phyloP scores from a whole-genome alignment of 192 early-diverging fungal genomes.

The Coemansia guatemalensis region DNA sequence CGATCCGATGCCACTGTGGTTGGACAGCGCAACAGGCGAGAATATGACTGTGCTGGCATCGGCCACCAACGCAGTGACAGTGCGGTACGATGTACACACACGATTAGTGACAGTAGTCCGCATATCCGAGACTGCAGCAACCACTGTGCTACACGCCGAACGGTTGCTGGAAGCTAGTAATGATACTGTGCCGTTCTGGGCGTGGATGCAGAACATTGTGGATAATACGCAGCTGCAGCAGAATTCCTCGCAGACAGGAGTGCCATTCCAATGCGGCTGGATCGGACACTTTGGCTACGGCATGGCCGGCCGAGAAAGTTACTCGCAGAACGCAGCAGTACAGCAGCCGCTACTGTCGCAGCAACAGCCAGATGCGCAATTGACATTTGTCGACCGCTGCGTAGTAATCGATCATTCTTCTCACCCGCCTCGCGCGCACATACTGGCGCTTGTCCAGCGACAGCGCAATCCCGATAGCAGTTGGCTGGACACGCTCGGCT shows the following conservation, averaged over 20 bases:
- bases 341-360: not conserved
- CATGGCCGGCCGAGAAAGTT: conserved; percentile 50
- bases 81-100: conserved; percentile 20
- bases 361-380: conserved; percentile 68
- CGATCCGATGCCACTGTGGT: conserved; percentile 57
- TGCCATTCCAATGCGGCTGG: conserved; percentile 80
- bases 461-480: not conserved
- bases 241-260: conserved; percentile 18
- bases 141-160: not conserved
- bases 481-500: conserved; percentile 20
- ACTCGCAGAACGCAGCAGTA: not conserved
- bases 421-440: conserved; percentile 12
- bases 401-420: conserved; percentile 67
- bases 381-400: conserved; percentile 74
- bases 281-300: conserved; percentile 94
- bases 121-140: not conserved
- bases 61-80: conserved; percentile 19
- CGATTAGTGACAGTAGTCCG: conserved; percentile 10
- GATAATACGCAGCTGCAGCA: conserved; percentile 15
- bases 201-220: conserved; percentile 58
- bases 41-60: conserved; percentile 41
- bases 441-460: conserved; percentile 18
- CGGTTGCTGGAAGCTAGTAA: not conserved
- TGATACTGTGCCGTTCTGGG: conserved; percentile 57
- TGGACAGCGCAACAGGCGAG: conserved; percentile 59